A percentile compares a stretch with the other conserved stretches of the same genome.
phyloP scores from a whole-genome alignment of 441 rosid species.

The Flueggea neowawraea region DNA sequence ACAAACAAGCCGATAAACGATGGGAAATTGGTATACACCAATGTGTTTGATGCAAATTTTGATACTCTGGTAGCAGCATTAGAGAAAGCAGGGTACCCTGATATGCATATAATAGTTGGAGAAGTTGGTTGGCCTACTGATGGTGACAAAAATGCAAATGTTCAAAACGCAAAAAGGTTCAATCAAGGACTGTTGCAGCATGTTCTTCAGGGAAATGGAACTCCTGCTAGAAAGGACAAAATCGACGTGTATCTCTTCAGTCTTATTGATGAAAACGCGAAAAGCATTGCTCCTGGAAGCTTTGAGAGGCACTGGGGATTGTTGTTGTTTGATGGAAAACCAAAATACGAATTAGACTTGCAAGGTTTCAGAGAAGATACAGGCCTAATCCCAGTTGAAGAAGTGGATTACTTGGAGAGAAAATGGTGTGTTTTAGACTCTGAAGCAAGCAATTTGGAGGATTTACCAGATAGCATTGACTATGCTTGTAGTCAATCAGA shows the following conservation, averaged over 20 bases:
- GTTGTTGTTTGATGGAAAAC: constrained; percentile 66
- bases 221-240: constrained; percentile 55
- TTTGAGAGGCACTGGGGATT: constrained; percentile 94
- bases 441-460: constrained; percentile 32
- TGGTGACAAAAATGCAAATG: constrained; percentile 58
- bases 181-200: constrained; percentile 73
- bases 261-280: constrained; percentile 66
- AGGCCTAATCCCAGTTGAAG: constrained; percentile 50
- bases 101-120: constrained; percentile 61
- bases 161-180: constrained; percentile 52
- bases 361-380: constrained; percentile 35
- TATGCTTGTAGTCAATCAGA: constrained; percentile 77
- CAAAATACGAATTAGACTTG: constrained; percentile 53
- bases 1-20: constrained; percentile 59
- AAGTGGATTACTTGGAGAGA: constrained; percentile 53
- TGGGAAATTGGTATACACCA: constrained; percentile 59
- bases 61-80: constrained; percentile 75
- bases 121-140: constrained; percentile 99
- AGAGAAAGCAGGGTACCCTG: constrained; percentile 68
- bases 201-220: constrained; percentile 50
- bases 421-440: constrained; percentile 77
- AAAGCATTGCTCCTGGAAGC: constrained; percentile 63
- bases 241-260: constrained; percentile 67
- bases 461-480: constrained; percentile 24
- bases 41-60: constrained; percentile 88